A percentile compares a stretch with the other conserved stretches of the same genome.
phyloP scores from a whole-genome alignment of 805 yeast genomes.

The Pichia nanzhaoensis region DNA sequence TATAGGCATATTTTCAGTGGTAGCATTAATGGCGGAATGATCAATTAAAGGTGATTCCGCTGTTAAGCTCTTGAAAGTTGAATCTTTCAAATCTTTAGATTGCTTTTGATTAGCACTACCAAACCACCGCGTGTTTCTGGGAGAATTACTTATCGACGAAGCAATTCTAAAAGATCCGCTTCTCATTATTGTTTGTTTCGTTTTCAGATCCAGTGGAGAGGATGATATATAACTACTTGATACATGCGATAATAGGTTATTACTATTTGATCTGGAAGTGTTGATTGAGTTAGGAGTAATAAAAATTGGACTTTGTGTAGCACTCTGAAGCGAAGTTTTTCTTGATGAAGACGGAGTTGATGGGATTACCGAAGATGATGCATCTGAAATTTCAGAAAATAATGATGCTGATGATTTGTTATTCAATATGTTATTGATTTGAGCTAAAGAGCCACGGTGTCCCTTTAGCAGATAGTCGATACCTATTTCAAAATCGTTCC shows the following conservation, averaged over 20 bases:
- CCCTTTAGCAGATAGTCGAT: constrained; percentile 26
- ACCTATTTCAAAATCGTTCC: constrained; percentile 18
- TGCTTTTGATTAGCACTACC: constrained; percentile 10
- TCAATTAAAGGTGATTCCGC: constrained; percentile 1
- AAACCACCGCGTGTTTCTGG: constrained; percentile 15
- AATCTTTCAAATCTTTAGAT: not conserved
- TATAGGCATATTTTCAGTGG: not conserved
- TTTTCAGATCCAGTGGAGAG: constrained; percentile 25
- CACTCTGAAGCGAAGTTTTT: constrained; percentile 13
- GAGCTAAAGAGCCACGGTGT: constrained; percentile 33
- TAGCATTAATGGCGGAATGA: not conserved
- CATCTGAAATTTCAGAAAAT: constrained; percentile 26
- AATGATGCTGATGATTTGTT: constrained; percentile 26
- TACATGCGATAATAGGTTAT: constrained; percentile 3
- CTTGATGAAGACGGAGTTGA: constrained; percentile 12
- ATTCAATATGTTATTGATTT: constrained; percentile 20
- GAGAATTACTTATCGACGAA: constrained; percentile 24
- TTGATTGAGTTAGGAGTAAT: constrained; percentile 13
- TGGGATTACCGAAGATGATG: constrained; percentile 23
- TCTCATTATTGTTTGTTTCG: constrained; percentile 18
- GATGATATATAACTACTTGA: constrained; percentile 13
- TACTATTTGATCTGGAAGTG: constrained; percentile 11
- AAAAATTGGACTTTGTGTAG: constrained; percentile 9
- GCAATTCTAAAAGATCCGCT: constrained; percentile 21
- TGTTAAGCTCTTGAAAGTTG: too few relatives aligned